Percentiles rank a stretch among this genome's conserved stretches.
These are phyloP conservation scores for Tephrocybe sp. DNA, from an alignment of 768 basidiomycete genomes.

Conservation along the genomic window DNA sequence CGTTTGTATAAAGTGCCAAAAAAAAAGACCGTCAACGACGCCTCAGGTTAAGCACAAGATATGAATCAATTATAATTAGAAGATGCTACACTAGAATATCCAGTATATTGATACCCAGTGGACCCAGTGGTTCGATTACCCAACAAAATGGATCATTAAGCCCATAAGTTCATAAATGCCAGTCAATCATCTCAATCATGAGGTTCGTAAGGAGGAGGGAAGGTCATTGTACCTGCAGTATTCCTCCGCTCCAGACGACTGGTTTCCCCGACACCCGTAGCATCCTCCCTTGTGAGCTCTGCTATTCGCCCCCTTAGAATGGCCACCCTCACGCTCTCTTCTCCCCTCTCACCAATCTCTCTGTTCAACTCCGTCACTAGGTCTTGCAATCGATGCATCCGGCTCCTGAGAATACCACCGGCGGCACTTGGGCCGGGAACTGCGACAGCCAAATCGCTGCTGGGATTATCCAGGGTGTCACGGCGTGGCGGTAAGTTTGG, in stretches of 20 bases:
- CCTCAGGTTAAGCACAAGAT: too few species aligned
- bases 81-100: too few species aligned
- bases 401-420: neutral
- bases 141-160: too few species aligned
- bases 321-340: slow-evolving; percentile 1
- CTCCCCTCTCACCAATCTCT: slow-evolving; percentile 1
- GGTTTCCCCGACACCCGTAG: neutral
- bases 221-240: too few species aligned
- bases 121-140: too few species aligned
- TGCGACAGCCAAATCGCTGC: neutral
- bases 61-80: too few species aligned
- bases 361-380: slow-evolving; percentile 5
- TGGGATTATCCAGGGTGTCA: too few species aligned
- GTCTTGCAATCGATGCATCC: slow-evolving; percentile 7
- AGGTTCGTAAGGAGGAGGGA: neutral
- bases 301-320: slow-evolving; percentile 6
- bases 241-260: neutral
- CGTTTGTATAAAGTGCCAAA: too few species aligned
- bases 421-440: neutral
- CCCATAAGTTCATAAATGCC: neutral
- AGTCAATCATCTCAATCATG: neutral
- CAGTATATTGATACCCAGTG: too few species aligned
- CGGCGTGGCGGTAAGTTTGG: neutral
- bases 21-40: too few species aligned
- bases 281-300: slow-evolving; percentile 8